Evolutionary conservation across 2,329 filamentous ascomycete species (phyloP).

Genomic region (Thielaviopsis punctulata): DNA sequence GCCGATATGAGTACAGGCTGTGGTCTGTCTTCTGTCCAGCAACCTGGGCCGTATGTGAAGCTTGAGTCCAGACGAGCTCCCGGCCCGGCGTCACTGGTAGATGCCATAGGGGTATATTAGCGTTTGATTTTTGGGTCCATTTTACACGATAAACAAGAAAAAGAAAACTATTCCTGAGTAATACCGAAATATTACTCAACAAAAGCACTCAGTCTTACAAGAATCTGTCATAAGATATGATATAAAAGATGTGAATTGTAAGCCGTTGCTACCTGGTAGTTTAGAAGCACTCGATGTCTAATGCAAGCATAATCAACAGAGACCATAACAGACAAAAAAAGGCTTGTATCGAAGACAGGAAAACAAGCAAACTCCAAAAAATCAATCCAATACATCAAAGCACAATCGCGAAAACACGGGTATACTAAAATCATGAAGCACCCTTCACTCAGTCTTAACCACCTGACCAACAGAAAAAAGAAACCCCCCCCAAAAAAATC

Average conservation of each 20-base stretch:
- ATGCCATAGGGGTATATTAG: neutral
- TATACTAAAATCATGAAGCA: no score
- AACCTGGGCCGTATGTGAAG: neutral
- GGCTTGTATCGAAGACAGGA: neutral
- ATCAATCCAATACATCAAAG: neutral
- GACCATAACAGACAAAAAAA: neutral
- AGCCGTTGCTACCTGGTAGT: no score
- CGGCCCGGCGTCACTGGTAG: neutral
- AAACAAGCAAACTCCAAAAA: neutral
- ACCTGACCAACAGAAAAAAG: no score
- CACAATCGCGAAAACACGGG: no score
- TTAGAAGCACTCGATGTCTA: neutral
- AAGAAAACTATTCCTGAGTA: neutral
- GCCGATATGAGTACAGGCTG: neutral
- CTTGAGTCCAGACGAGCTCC: neutral
- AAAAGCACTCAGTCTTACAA: neutral
- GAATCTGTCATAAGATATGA: no score
- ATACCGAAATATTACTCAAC: neutral
- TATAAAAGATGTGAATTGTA: no score
- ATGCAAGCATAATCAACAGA: neutral
- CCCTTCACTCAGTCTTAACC: no score
- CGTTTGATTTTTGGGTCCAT: neutral
- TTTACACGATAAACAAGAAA: slow-evolving; percentile 3
- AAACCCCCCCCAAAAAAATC: no score
- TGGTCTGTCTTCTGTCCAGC: neutral